A percentile compares a stretch with the other conserved stretches of the same genome.
These are phyloP conservation scores for Colletotrichum cereale DNA, from an alignment of 2,329 filamentous ascomycete species.

Conservation along the genomic window DNA sequence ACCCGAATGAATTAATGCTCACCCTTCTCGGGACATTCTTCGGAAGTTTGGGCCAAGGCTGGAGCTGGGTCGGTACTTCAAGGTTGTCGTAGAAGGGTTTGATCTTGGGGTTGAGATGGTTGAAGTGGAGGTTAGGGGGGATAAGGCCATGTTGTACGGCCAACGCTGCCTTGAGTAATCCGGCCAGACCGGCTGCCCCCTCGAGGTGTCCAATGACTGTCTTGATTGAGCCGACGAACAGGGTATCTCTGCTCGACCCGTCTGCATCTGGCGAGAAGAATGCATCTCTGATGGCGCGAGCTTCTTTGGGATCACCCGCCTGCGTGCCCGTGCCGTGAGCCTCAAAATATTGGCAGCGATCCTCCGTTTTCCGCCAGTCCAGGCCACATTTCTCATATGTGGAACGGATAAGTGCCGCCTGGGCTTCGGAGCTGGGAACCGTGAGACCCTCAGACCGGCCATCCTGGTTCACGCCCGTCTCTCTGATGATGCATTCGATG, in stretches of 20 bases:
- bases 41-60: background rate
- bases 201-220: background rate
- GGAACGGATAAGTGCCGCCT: constrained; percentile 45
- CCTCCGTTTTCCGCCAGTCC: constrained; percentile 24
- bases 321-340: constrained; percentile 55
- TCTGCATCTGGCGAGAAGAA: background rate
- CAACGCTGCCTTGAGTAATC: background rate
- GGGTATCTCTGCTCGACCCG: background rate
- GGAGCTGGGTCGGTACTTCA: background rate
- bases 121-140: background rate
- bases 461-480: constrained; percentile 37
- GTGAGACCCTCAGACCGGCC: constrained; percentile 51
- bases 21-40: background rate
- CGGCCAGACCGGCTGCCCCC: background rate
- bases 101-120: background rate
- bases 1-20: background rate
- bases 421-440: constrained; percentile 49
- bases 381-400: constrained; percentile 43
- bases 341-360: constrained; percentile 42
- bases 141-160: background rate
- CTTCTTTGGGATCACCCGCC: constrained; percentile 43
- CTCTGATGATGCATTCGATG: constrained; percentile 45
- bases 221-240: background rate
- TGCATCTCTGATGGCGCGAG: background rate
- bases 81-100: background rate